Base-by-base conservation (phyloP, 495 filamentous ascomycete genomes). In the Lindgomyces ingoldianus region DNA sequence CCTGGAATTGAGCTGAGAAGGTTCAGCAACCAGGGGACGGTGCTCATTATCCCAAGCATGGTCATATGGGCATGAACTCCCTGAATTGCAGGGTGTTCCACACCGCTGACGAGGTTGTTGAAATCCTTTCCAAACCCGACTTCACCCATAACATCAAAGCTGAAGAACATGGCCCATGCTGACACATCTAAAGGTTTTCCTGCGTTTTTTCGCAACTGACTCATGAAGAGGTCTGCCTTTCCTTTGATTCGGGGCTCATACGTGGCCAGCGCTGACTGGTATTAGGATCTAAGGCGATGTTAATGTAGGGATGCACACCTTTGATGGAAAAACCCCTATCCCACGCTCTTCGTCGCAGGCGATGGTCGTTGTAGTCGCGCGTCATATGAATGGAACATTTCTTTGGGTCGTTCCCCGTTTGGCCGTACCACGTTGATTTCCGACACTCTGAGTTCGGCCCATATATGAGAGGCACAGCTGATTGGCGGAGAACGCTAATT, bases 361-460 rank as follows among this genome's bases (percentile, higher is more conserved):
- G 18, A 45, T 67, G 50, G 16, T 49, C 52, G 3, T 69, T 71
- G 33, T 9, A n/a, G 24, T 78, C 71, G 27, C 82, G 72, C 2
- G 47, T 65, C n/a, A 69, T 75, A 12, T 78, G 73, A 14, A 84
- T 66, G 0, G 75, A 79, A 0, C 64, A 57, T 0, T 73, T 58
- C 0, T 76, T 76, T 0, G 69, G 48, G 2, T 72, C 47, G 1
- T 73, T 41, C 11, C 75, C 75, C 55, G 12, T 41, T 22, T 55
- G 53, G 6, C 47, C 39, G 21, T 84, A 83, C 75, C 75, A 81
- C 0, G 73, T 67, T 1, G 74, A 72, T 62, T 81, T 83, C 0
- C 22, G 70, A 29, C 70, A 72, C 39, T 71, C 68, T 0, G 77
- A 62, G 2, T 72, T 57, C 0, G 69, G 42, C 0, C 79, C 73